phyloP scores from a whole-genome alignment of 2,329 filamentous ascomycete genomes.

The Colletotrichum horii region DNA sequence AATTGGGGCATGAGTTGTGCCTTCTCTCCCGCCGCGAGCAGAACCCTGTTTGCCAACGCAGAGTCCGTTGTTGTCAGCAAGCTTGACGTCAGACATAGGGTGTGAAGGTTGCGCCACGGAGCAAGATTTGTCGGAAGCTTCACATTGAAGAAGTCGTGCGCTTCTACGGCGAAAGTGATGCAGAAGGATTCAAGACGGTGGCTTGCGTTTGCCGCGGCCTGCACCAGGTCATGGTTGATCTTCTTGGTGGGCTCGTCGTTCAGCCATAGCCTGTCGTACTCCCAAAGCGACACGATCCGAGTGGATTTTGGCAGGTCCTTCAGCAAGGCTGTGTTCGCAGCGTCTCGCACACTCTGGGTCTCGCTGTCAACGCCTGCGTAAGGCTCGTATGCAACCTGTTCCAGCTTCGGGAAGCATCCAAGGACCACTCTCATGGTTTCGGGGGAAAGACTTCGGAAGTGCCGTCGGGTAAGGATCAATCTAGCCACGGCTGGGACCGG shows the following conservation, averaged over 20 bases:
- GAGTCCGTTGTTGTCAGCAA: neutral
- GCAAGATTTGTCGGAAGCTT: neutral
- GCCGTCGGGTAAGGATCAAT: neutral
- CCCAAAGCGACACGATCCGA: neutral
- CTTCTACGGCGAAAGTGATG: neutral
- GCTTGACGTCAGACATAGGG: neutral
- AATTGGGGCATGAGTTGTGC: neutral
- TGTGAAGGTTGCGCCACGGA: neutral
- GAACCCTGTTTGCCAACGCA: neutral
- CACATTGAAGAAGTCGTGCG: neutral
- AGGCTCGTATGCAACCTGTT: neutral
- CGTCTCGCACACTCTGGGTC: rapidly evolving
- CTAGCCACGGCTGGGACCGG: neutral
- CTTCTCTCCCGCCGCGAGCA: neutral
- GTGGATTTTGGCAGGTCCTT: rapidly evolving
- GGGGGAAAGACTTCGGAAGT: neutral
- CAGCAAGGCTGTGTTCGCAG: neutral
- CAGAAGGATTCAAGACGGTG: neutral
- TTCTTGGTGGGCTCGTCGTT: neutral
- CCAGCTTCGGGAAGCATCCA: neutral
- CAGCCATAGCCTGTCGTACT: rapidly evolving
- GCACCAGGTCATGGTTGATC: rapidly evolving
- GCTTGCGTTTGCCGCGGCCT: neutral
- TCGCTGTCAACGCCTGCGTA: neutral
- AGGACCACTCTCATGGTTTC: neutral